phyloP scores from a whole-genome alignment of 345 rosid species.

The Aquilaria yunnanensis region DNA sequence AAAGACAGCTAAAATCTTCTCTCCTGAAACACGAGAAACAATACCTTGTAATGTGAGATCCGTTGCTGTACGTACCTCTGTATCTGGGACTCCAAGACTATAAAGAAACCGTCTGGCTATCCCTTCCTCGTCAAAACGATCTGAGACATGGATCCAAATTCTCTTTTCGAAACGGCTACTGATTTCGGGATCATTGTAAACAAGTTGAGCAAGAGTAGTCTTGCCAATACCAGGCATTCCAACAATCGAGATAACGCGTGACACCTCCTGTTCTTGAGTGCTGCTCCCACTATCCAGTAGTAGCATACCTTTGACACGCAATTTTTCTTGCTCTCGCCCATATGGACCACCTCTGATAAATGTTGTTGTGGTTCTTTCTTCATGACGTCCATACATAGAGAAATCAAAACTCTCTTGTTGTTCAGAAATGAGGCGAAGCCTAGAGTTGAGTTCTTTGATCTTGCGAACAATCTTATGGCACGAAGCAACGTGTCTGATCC shows the following conservation, averaged over 20 bases:
- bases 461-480: background rate
- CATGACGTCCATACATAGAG: background rate
- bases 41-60: background rate
- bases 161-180: background rate
- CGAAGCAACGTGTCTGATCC: background rate
- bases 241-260: background rate
- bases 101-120: background rate
- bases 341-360: background rate
- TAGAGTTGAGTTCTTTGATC: background rate
- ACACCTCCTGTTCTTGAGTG: background rate
- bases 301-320: background rate
- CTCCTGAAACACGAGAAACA: background rate
- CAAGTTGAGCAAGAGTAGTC: background rate
- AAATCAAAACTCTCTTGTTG: background rate
- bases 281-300: background rate
- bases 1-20: background rate
- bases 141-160: background rate
- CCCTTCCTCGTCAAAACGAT: background rate
- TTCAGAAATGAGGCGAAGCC: background rate
- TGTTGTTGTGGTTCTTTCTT: background rate
- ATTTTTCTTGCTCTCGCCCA: conserved; percentile 10
- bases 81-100: no score
- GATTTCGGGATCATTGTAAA: background rate
- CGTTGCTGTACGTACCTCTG: background rate
- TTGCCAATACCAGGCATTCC: conserved; percentile 11